Base-by-base conservation (phyloP, 331 rosid species). In the Pyracantha coccinea region DNA sequence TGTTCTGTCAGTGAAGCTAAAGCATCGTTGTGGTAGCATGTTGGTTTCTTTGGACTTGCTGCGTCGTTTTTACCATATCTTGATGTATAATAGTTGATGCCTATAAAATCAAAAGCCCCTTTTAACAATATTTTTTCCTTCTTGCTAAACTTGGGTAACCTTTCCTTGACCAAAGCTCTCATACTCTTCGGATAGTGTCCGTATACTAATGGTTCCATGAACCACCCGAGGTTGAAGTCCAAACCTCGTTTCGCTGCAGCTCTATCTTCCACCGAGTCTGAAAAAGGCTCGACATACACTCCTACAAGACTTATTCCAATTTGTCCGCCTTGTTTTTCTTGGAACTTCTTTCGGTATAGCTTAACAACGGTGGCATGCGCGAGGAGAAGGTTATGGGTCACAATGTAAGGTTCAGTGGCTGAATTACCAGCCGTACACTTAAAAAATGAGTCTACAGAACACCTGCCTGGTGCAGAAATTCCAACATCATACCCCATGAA, bases 121-220 rank as follows among this genome's bases (percentile, higher is more conserved):
- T 55, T 79, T 7, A 79, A 35, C 64, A 73, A 13, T 1, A 1
- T 41, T 53, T 57, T 79, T 32, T 73, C 82, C 58, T 79, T n/a
- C 4, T 25, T 2, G 6, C 78, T 73, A 13, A 79, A 72, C 8
- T 1, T 38, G 8, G 82, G 82, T 16, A 79, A 5, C 27, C 82
- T 71, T 27, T 57, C 74, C 54, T 79, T 67, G 4, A 66, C 82
- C 27, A 27, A 12, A 2, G 47, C 31, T 71, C 23, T 62, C 77
- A 78, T 71, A 28, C 29, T 45, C 38, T 60, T 61, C 4, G 82
- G 82, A 72, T 78, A 78, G 38, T 78, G 69, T 35, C 82, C 82
- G 15, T 14, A 38, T 5, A 72, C 73, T 24, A 78, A 55, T 17
- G 82, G 82, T 2, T 78, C 82, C 28, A 72, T 12, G 47, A 2